Evolutionary conservation across 345 rosid species (phyloP), one percentile per base, ranked within the genome.

Genomic region (Camelina hispida): DNA sequence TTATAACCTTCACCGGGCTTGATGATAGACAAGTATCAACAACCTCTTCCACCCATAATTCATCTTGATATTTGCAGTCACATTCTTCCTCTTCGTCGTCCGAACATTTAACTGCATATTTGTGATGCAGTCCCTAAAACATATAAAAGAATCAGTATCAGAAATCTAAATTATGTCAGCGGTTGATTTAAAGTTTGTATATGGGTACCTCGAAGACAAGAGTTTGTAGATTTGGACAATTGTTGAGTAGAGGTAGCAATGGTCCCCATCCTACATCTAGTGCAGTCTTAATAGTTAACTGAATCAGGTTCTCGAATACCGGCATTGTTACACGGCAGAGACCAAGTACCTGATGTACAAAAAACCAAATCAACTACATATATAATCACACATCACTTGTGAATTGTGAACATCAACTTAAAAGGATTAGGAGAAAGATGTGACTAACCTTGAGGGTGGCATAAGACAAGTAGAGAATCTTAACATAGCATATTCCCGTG

Each of bases 391-490:
- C 15, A 42, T 5, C 25, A 43, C 47, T 43, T 43, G 47, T 5
- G 7, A 43, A 43, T 43, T 43, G n/a, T 43, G 7, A 43, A 43
- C n/a, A 43, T 43, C 6, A 43, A 43, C n/a, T 43, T 6, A 43
- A 43, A 43, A 8, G 15, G 9, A 46, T 22, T 22, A 53, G 34
- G 9, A 23, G 58, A 53, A 23, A 23, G 34, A 23, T 23, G 4
- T 25, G 8, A 53, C 32, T 53, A 2, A 53, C 58, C 60, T 14
- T 8, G 3, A 55, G 60, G 28, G 38, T 28, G 37, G 6, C 11
- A 28, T 55, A 9, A 54, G 37, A 25, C 59, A 54, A 54, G 59
- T 55, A 28, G 60, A 28, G 60, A n/a, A 55, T 55, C 60, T 28
- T 55, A 2, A 55, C 60, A 55, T 55, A 28, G 37, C 18, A 18